These are phyloP conservation scores for Neurospora sp. DNA, from an alignment of 495 filamentous ascomycete genomes.

Conservation along the genomic window DNA sequence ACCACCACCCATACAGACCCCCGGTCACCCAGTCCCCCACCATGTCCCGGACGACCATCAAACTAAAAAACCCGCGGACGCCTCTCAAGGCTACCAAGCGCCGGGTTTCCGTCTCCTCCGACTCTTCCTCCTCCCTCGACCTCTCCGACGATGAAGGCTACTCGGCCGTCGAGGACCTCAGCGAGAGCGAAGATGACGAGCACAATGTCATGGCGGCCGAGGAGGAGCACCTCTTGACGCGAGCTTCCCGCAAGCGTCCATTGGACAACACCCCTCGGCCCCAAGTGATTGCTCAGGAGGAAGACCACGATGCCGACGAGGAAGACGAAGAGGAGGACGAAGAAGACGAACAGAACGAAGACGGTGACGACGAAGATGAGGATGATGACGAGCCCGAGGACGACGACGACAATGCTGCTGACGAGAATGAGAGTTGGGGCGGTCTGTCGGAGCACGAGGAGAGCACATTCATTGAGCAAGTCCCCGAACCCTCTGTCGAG, in stretches of 20 bases:
- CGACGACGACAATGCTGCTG: conserved; percentile 28
- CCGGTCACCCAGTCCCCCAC: conserved; percentile 13
- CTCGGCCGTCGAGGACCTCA: conserved; percentile 66
- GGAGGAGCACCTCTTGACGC: conserved; percentile 55
- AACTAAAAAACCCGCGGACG: conserved; percentile 35
- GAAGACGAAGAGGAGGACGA: conserved; percentile 27
- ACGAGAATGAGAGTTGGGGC: conserved; percentile 46
- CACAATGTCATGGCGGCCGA: conserved; percentile 61
- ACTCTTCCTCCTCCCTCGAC: conserved; percentile 37
- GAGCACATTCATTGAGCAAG: conserved; percentile 32
- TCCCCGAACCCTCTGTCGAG: conserved; percentile 31
- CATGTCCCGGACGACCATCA: conserved; percentile 43
- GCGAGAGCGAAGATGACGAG: conserved; percentile 62
- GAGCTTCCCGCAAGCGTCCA: conserved; percentile 23
- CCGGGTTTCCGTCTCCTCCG: conserved; percentile 31
- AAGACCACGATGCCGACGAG: conserved; percentile 22
- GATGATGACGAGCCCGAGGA: conserved; percentile 16
- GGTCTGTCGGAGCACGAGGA: conserved; percentile 41
- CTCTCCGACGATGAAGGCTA: conserved; percentile 60
- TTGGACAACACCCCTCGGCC: conserved; percentile 32
- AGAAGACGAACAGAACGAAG: conserved; percentile 29
- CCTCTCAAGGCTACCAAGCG: conserved; percentile 32
- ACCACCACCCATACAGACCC: conserved; percentile 6
- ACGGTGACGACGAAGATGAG: conserved; percentile 28
- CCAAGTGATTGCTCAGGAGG: conserved; percentile 10